Base-by-base conservation (phyloP, 2,329 filamentous ascomycete genomes). In the Colletotrichum scovillei region DNA sequence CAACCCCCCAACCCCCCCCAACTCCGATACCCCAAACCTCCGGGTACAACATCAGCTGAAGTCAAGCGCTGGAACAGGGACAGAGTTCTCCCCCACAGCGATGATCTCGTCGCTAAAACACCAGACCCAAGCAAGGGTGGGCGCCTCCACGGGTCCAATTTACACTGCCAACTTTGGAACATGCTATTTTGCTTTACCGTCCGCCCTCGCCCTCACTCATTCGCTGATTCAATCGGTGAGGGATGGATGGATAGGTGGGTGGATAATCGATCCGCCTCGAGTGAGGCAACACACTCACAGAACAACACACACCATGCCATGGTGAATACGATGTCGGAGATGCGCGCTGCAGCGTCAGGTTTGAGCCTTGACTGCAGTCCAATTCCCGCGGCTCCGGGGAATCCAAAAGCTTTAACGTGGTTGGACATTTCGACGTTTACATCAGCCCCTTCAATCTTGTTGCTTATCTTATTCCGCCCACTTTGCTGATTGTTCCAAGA, bases 371-470 rank as follows among this genome's bases (percentile, higher is more conserved):
- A 38, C 16, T 53, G 24, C 38, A 60, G 53, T 46, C 55, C 55
- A 55, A 24, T 28, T 28, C 8, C 62, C 30, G 42, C 38, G 9
- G 35, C 35, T 56, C 19, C 35, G 52, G 35, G 19, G 30, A 57
- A 42, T 42, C 38, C 38, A 16, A 16, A 42, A 42, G 38, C 38
- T 14, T 42, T 14, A 42, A 42, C 14, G 38, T 42, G 24, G 12
- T 53, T 63, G 69, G 32, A 65, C 55, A 35, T 65, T 56, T 22
- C 7, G 19, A 57, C 49, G 49, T 55, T n/a, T 60, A 22, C 24
- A 28, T n/a, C 35, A 57, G 32, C 70, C 70, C 59, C 55, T 73
- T 70, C 55, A 49, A 65, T 72, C 59, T 72, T 58, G 30, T 69
- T 69, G 55, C 60, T 69, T 56, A 57, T 65, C 68, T 65, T 30